Evolutionary conservation across 306 rosid genomes (phyloP).

Genomic region (Spatholobus suberectus): DNA sequence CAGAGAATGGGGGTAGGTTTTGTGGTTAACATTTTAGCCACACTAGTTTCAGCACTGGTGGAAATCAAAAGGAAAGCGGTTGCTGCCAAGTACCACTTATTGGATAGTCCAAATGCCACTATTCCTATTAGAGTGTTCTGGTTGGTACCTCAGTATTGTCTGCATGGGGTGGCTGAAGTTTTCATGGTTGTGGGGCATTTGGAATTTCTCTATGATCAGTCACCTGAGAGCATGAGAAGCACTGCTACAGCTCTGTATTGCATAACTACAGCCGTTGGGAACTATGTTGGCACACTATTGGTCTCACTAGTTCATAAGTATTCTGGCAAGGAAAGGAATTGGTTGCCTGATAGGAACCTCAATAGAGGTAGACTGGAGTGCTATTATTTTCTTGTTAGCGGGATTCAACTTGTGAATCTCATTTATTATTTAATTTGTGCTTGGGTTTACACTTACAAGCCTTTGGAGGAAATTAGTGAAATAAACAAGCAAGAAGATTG

Average conservation of each 20-base stretch:
- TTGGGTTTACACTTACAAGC: conserved; percentile 42
- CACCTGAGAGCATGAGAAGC: conserved; percentile 82
- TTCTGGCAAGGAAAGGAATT: conserved; percentile 53
- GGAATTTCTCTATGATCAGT: conserved; percentile 79
- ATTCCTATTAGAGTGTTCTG: conserved; percentile 66
- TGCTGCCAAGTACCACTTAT: conserved; percentile 50
- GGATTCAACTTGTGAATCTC: conserved; percentile 66
- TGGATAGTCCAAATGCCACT: conserved; percentile 60
- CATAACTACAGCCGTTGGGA: conserved; percentile 61
- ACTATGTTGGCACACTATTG: conserved; percentile 54
- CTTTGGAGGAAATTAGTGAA: conserved; percentile 29
- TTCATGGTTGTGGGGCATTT: conserved; percentile 76
- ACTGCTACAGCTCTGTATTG: conserved; percentile 66
- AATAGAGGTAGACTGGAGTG: conserved; percentile 73
- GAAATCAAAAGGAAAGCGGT: conserved; percentile 66
- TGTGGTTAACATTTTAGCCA: conserved; percentile 31
- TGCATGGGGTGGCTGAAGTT: conserved; percentile 71
- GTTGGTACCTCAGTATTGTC: conserved; percentile 54
- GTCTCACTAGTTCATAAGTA: conserved; percentile 62
- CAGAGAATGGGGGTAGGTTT: conserved; percentile 51
- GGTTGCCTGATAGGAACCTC: conserved; percentile 81
- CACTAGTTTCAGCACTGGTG: conserved; percentile 39
- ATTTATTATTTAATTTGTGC: conserved; percentile 46
- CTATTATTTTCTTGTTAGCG: conserved; percentile 66
- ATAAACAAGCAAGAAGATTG: neutral